Percentiles rank a stretch among this genome's conserved stretches.
phyloP scores from a whole-genome alignment of 2,329 filamentous ascomycete species.

The Fusarium subglutinans region DNA sequence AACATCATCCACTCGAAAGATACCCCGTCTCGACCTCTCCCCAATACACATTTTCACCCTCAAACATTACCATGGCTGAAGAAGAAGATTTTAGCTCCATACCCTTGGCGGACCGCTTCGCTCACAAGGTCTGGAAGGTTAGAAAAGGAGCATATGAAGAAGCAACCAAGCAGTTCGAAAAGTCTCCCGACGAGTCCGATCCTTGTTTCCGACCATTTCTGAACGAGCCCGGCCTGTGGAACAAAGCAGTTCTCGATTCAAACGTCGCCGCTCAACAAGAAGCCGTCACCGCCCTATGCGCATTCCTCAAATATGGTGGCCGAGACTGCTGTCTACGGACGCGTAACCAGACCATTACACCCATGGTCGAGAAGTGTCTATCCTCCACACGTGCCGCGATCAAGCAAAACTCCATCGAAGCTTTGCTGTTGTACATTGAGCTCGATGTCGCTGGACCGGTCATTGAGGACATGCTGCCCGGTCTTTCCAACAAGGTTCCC shows the following conservation, averaged over 20 bases:
- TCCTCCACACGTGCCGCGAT: constrained; percentile 87
- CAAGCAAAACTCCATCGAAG: constrained; percentile 87
- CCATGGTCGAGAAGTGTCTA: constrained; percentile 91
- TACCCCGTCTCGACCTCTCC: constrained; percentile 31
- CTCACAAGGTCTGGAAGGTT: constrained; percentile 92
- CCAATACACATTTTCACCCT: constrained; percentile 23
- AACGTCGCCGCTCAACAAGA: constrained; percentile 98
- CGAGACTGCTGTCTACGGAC: constrained; percentile 82
- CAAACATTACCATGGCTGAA: constrained; percentile 72
- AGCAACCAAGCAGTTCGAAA: constrained; percentile 85
- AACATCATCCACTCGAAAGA: constrained; percentile 31
- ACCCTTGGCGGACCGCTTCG: constrained; percentile 81
- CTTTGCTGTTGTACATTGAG: constrained; percentile 88
- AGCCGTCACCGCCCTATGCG: constrained; percentile 84
- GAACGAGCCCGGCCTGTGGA: constrained; percentile 87
- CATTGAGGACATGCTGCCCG: constrained; percentile 88
- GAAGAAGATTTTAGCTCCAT: constrained; percentile 86
- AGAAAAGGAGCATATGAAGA: constrained; percentile 95
- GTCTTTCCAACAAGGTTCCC: constrained; percentile 86
- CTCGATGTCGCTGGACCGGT: constrained; percentile 86
- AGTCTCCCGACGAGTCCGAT: constrained; percentile 84
- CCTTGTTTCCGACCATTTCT: constrained; percentile 88
- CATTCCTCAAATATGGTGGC: constrained; percentile 92
- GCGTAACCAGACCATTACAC: constrained; percentile 75
- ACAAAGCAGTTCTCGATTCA: constrained; percentile 89